phyloP scores from a whole-genome alignment of 805 yeast genomes.

The Candida anglica region DNA sequence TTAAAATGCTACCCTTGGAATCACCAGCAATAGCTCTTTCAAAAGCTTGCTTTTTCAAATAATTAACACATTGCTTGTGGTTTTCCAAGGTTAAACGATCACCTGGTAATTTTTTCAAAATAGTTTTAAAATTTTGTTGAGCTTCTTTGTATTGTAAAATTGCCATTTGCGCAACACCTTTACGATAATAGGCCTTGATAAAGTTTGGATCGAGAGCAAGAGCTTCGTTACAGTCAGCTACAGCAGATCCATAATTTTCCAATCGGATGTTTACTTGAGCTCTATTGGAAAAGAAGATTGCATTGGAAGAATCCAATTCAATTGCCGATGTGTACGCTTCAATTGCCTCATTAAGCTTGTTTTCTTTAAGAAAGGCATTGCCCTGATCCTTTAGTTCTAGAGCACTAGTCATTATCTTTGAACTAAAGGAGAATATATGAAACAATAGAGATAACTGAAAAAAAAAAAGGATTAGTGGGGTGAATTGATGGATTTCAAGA shows the following conservation, averaged over 20 bases:
- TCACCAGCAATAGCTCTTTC: slow-evolving; percentile 82
- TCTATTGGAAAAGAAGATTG: slow-evolving; percentile 74
- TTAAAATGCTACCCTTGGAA: slow-evolving; percentile 49
- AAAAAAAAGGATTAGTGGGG: no score
- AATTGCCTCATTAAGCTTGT: slow-evolving; percentile 62
- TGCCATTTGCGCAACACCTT: slow-evolving; percentile 80
- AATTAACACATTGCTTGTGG: slow-evolving; percentile 56
- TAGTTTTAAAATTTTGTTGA: slow-evolving; percentile 59
- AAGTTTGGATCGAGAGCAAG: slow-evolving; percentile 62
- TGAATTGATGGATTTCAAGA: no score
- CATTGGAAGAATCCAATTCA: slow-evolving; percentile 52
- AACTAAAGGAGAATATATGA: no score
- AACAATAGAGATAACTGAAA: no score
- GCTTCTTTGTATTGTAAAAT: slow-evolving; percentile 74
- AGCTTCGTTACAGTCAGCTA: slow-evolving; percentile 73
- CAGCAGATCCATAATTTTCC: slow-evolving; percentile 84
- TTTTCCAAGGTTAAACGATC: slow-evolving; percentile 67
- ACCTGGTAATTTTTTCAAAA: slow-evolving; percentile 58
- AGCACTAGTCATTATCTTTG: slow-evolving; percentile 28
- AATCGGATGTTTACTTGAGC: slow-evolving; percentile 85
- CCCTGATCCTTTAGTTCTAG: slow-evolving; percentile 63
- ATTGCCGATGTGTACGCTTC: slow-evolving; percentile 73
- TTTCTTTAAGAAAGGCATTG: slow-evolving; percentile 64
- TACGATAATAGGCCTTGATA: slow-evolving; percentile 78
- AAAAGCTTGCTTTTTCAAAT: slow-evolving; percentile 72